Evolutionary conservation across 2,329 filamentous ascomycete genomes (phyloP).

Genomic region (Fusarium falciforme): DNA sequence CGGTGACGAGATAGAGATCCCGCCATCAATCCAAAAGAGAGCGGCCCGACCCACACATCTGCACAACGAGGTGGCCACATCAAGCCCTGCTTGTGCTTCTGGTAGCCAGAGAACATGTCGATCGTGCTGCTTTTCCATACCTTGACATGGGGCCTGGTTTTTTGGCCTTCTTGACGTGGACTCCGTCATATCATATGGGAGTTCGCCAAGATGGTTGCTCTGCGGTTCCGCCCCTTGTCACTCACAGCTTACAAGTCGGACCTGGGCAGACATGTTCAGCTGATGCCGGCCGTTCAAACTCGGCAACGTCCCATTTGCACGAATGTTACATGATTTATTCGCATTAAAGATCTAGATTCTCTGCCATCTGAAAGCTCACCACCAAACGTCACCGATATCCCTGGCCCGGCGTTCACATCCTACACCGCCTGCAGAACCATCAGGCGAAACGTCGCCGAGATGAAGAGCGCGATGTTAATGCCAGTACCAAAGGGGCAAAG

Average conservation of each 20-base stretch:
- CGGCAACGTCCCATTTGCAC: neutral
- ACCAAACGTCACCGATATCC: constrained; percentile 8
- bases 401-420: neutral
- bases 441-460: neutral
- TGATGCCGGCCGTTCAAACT: neutral
- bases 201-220: neutral
- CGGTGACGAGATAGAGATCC: constrained; percentile 6
- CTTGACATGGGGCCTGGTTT: neutral
- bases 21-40: constrained; percentile 7
- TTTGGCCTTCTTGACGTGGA: neutral
- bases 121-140: constrained; percentile 12
- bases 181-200: constrained; percentile 3
- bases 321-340: constrained; percentile 33
- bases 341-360: constrained; percentile 45
- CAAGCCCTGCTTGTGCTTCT: constrained; percentile 6
- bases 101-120: constrained; percentile 18
- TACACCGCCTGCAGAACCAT: neutral
- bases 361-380: constrained; percentile 24
- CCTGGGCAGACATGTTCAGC: neutral
- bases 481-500: constrained; percentile 25
- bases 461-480: constrained; percentile 15
- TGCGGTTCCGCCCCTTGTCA: neutral
- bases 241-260: neutral
- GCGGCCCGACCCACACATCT: constrained; percentile 21
- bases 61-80: neutral